Evolutionary conservation across 2,329 filamentous ascomycete species (phyloP).

Genomic region (Fusarium xyrophilum): DNA sequence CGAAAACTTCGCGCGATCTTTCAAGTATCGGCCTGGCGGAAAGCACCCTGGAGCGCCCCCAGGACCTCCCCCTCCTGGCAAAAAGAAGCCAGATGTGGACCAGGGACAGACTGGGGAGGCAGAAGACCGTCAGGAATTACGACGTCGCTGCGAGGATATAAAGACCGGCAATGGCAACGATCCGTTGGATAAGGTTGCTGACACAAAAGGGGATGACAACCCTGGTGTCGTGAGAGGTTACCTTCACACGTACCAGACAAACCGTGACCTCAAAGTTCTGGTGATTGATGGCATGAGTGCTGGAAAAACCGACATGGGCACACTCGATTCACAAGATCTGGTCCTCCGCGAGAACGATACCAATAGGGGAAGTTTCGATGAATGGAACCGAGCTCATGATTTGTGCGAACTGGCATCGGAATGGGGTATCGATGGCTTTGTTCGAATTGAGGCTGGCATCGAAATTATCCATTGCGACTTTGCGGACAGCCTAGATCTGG

Average conservation of each 20-base stretch:
- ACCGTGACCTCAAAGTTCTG: slow-evolving; percentile 63
- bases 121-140: slow-evolving; percentile 12
- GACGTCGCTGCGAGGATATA: neutral
- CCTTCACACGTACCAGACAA: slow-evolving; percentile 70
- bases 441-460: slow-evolving; percentile 74
- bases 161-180: neutral
- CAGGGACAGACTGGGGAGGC: neutral
- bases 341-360: slow-evolving; percentile 58
- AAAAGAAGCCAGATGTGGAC: neutral
- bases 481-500: slow-evolving; percentile 48
- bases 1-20: slow-evolving; percentile 63
- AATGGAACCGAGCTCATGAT: slow-evolving; percentile 58
- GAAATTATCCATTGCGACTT: slow-evolving; percentile 75
- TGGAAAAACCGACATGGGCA: slow-evolving; percentile 69
- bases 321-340: slow-evolving; percentile 71
- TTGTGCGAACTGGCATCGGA: slow-evolving; percentile 62
- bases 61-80: neutral
- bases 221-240: slow-evolving; percentile 56
- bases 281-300: slow-evolving; percentile 76
- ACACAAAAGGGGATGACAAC: slow-evolving; percentile 8
- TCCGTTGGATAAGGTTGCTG: neutral
- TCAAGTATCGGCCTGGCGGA: neutral
- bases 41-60: neutral
- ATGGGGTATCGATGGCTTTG: slow-evolving; percentile 69
- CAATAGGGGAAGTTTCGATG: slow-evolving; percentile 42